These are phyloP conservation scores for Trichophyton verrucosum DNA, from an alignment of 2,329 filamentous ascomycete genomes.

Conservation along the genomic window DNA sequence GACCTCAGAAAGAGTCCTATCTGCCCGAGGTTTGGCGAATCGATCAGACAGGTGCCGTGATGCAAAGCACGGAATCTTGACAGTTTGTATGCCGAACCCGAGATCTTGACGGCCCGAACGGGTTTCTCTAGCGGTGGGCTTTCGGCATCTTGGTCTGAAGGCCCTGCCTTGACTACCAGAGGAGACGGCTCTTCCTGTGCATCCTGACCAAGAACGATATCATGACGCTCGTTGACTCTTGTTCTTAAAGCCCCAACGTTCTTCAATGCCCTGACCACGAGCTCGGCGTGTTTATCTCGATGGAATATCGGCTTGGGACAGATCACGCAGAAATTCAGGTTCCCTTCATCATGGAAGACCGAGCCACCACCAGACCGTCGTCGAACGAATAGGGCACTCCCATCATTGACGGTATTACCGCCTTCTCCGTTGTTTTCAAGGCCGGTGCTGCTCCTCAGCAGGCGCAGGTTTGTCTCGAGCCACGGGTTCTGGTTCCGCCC, in stretches of 20 bases:
- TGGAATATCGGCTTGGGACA: slow-evolving; percentile 66
- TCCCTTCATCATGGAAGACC: slow-evolving; percentile 87
- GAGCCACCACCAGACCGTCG: slow-evolving; percentile 80
- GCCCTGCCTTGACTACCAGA: slow-evolving; percentile 19
- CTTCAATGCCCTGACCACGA: slow-evolving; percentile 76
- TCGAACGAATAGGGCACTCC: slow-evolving; percentile 53
- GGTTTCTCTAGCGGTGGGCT: slow-evolving; percentile 27
- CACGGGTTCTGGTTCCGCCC: slow-evolving; percentile 97
- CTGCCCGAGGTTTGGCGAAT: slow-evolving; percentile 57
- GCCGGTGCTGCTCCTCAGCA: slow-evolving; percentile 34
- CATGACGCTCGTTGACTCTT: slow-evolving; percentile 78
- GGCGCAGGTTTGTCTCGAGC: slow-evolving; percentile 67
- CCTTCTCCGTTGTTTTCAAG: slow-evolving; percentile 11
- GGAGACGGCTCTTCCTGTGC: slow-evolving; percentile 14
- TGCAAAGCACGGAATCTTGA: slow-evolving; percentile 71
- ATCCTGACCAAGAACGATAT: slow-evolving; percentile 64
- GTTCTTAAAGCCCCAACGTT: slow-evolving; percentile 38
- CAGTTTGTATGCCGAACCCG: slow-evolving; percentile 89
- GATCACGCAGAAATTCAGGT: slow-evolving; percentile 91
- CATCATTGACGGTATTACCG: slow-evolving; percentile 10
- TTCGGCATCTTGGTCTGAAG: slow-evolving; percentile 29
- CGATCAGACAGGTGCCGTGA: slow-evolving; percentile 80
- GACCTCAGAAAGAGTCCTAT: slow-evolving; percentile 63
- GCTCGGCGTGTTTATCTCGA: slow-evolving; percentile 75
- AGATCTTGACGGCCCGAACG: slow-evolving; percentile 57